Percentiles rank a stretch among this genome's conserved stretches.
phyloP scores from a whole-genome alignment of 495 filamentous ascomycete species.

The Penicillium paxilli region DNA sequence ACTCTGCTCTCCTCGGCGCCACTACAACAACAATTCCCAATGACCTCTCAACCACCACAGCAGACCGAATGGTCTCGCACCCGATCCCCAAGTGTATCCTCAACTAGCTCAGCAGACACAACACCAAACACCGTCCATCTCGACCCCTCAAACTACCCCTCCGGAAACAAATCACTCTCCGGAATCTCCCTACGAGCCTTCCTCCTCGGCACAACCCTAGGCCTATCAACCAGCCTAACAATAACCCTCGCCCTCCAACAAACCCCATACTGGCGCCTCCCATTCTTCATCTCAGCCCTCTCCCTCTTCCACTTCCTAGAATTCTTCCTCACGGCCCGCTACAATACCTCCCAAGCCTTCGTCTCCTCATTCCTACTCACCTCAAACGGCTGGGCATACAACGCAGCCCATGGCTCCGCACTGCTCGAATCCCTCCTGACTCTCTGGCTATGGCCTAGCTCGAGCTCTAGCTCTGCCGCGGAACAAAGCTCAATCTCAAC shows the following conservation, averaged over 20 bases:
- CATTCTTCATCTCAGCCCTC: conserved; percentile 76
- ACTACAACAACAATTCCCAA: no score
- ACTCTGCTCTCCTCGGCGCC: no score
- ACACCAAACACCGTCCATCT: neutral
- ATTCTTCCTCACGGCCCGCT: conserved; percentile 81
- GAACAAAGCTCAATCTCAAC: no score
- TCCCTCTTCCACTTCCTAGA: conserved; percentile 94
- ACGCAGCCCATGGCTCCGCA: conserved; percentile 75
- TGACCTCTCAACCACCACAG: no score
- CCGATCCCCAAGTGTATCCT: conserved; percentile 9
- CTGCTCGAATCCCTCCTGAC: conserved; percentile 68
- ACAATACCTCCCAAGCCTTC: conserved; percentile 73
- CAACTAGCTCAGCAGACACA: conserved; percentile 3
- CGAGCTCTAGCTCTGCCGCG: no score
- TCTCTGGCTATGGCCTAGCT: conserved; percentile 54
- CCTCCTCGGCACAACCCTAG: conserved; percentile 52
- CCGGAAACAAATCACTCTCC: conserved; percentile 66
- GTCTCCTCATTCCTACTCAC: conserved; percentile 78
- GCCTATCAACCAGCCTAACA: conserved; percentile 36
- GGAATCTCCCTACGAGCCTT: conserved; percentile 80
- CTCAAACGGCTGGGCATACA: conserved; percentile 84
- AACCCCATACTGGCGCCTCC: conserved; percentile 71
- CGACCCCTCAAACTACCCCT: conserved; percentile 47
- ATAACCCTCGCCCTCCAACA: conserved; percentile 12
- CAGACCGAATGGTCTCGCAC: no score